A percentile compares a stretch with the other conserved stretches of the same genome.
Evolutionary conservation across 1,284 basidiomycete species (phyloP).

Genomic region (Flammula alnicola): DNA sequence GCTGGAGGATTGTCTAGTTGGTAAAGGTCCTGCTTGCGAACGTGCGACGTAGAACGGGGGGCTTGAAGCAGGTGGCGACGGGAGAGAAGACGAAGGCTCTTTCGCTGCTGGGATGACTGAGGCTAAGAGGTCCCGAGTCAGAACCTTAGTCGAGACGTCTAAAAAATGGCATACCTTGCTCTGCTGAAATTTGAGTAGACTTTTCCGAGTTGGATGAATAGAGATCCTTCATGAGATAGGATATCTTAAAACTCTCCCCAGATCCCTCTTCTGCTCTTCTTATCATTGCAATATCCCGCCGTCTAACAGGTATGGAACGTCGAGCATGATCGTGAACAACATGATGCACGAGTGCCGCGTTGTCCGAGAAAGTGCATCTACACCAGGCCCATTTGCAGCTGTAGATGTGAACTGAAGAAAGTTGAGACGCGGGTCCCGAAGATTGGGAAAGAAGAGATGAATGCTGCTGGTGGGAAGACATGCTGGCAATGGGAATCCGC

Average conservation of each 20-base stretch:
- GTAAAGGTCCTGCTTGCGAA: not conserved
- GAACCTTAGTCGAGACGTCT: not conserved
- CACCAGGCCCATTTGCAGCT: conserved; percentile 58
- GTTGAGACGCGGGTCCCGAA: conserved; percentile 9
- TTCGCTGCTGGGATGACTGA: not conserved
- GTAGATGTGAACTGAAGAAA: conserved; percentile 21
- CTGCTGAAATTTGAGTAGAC: not conserved
- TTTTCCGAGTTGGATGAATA: not conserved
- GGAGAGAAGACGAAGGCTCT: conserved; percentile 22
- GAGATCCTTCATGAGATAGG: conserved; percentile 14
- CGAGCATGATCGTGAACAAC: conserved; percentile 52
- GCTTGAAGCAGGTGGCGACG: conserved; percentile 31
- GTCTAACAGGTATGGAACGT: conserved; percentile 38
- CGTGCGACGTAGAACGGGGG: conserved; percentile 11
- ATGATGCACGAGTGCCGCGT: conserved; percentile 46
- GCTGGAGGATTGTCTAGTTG: not conserved
- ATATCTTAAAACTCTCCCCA: conserved; percentile 28
- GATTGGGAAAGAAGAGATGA: not conserved
- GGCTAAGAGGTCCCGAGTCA: not conserved
- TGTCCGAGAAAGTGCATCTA: conserved; percentile 40
- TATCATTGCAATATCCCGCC: conserved; percentile 37
- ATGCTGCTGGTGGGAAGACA: not conserved
- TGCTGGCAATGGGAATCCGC: too few relatives aligned
- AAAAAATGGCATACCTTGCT: conserved; percentile 1
- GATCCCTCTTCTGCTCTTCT: conserved; percentile 42